Evolutionary conservation across 2,329 filamentous ascomycete species (phyloP).

Genomic region (Aspergillus ochraceus): DNA sequence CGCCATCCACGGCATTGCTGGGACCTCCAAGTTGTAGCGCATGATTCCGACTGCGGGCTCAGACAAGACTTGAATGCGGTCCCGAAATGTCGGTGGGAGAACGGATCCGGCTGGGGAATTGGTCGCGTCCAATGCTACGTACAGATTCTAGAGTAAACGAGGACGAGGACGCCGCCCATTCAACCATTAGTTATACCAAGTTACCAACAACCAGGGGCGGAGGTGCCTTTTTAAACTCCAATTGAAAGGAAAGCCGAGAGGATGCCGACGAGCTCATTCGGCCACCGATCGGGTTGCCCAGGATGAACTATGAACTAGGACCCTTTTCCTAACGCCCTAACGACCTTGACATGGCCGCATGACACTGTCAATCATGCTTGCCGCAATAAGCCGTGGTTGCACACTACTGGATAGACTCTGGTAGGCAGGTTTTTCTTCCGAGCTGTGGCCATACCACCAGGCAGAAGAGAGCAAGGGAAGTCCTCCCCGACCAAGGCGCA

Average conservation of each 20-base stretch:
- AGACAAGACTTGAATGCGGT: slow-evolving; percentile 14
- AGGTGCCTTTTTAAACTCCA: not conserved
- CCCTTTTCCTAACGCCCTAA: not conserved
- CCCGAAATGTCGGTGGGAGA: slow-evolving; percentile 19
- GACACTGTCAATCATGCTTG: not conserved
- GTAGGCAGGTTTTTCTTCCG: not conserved
- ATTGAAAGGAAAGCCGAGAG: not conserved
- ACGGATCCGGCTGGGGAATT: slow-evolving; percentile 1
- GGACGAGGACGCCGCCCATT: not conserved
- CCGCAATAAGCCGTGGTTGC: not conserved
- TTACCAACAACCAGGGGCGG: not conserved
- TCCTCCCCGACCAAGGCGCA: not conserved
- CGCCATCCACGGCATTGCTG: not conserved
- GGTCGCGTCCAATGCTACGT: slow-evolving; percentile 5
- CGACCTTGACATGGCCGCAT: not conserved
- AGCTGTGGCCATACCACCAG: not conserved
- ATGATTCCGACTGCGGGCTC: slow-evolving; percentile 6
- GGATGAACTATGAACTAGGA: not conserved
- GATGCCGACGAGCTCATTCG: not conserved
- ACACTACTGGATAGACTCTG: not conserved
- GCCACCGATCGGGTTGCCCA: slow-evolving; percentile 2
- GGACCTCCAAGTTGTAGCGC: slow-evolving; percentile 8
- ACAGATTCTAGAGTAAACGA: slow-evolving; percentile 1
- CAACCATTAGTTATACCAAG: not conserved
- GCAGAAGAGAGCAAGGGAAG: not conserved